phyloP scores from a whole-genome alignment of 345 rosid genomes.

The Aurinia saxatilis region DNA sequence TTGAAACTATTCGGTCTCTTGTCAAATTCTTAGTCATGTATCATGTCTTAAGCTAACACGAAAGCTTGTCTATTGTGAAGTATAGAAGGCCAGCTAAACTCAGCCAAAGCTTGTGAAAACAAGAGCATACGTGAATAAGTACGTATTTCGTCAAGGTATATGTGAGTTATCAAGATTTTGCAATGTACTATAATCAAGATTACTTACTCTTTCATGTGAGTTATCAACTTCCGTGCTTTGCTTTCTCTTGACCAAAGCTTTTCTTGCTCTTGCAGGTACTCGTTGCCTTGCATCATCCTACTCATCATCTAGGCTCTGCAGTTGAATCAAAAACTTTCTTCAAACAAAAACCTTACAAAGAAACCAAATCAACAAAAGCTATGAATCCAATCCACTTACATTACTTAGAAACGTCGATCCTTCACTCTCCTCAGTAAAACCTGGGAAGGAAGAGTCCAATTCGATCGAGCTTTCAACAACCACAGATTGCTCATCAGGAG shows the following conservation, averaged over 20 bases:
- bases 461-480: background rate
- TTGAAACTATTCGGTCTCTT: constrained; percentile 19
- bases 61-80: constrained; percentile 55
- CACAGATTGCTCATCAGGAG: constrained; percentile 28
- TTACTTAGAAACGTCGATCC: constrained; percentile 13
- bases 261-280: constrained; percentile 14
- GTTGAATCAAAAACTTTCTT: background rate
- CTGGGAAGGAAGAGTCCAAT: background rate
- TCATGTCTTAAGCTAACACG: constrained; percentile 36
- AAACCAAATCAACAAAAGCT: constrained; percentile 4
- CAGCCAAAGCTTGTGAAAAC: constrained; percentile 92
- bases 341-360: constrained; percentile 9
- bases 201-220: too few species aligned
- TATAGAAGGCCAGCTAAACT: constrained; percentile 79
- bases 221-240: too few species aligned
- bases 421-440: constrained; percentile 6
- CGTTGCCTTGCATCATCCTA: too few species aligned
- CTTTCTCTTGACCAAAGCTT: too few species aligned
- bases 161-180: too few species aligned
- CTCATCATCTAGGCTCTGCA: constrained; percentile 22
- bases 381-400: constrained; percentile 14
- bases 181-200: too few species aligned
- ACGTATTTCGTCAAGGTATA: too few species aligned
- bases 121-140: too few species aligned
- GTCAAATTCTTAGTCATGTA: background rate